A percentile compares a stretch with the other conserved stretches of the same genome.
phyloP scores from a whole-genome alignment of 108 stramenopile genomes.

The Cyclotella choctawhatcheeana region DNA sequence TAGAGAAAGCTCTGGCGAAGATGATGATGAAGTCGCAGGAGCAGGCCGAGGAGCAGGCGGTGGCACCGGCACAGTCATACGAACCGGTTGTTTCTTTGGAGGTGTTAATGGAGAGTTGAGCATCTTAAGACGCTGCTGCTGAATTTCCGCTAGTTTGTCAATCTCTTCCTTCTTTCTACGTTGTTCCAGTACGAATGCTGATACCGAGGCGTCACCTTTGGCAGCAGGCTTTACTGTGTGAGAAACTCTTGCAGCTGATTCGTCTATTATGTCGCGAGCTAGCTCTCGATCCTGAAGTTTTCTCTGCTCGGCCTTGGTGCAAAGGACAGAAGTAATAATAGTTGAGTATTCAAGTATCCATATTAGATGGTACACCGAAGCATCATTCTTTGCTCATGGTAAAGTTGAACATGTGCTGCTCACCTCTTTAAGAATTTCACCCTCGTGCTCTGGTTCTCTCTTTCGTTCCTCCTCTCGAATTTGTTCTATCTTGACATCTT shows the following conservation, averaged over 20 bases:
- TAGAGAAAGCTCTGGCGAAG: constrained; percentile 10
- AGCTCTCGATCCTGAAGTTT: constrained; percentile 41
- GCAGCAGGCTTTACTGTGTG: constrained; percentile 39
- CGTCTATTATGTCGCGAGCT: constrained; percentile 40
- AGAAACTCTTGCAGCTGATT: constrained; percentile 41
- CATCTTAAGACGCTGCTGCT: constrained; percentile 39
- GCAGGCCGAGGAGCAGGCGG: constrained; percentile 15
- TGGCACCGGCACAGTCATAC: neutral
- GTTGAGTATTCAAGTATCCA: neutral
- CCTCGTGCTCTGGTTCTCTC: constrained; percentile 47
- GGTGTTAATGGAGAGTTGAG: constrained; percentile 49
- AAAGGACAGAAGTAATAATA: neutral
- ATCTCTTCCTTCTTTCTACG: constrained; percentile 50
- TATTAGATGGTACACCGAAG: neutral
- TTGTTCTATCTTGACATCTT: constrained; percentile 30
- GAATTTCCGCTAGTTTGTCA: constrained; percentile 33
- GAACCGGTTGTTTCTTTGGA: constrained; percentile 18
- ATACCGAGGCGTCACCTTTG: constrained; percentile 42
- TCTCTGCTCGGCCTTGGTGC: constrained; percentile 39
- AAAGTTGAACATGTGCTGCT: too few relatives aligned
- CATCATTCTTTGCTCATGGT: neutral
- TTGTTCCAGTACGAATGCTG: constrained; percentile 50
- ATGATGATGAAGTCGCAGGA: neutral
- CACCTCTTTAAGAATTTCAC: constrained; percentile 55
- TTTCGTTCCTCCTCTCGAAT: constrained; percentile 44